Base-by-base conservation (phyloP, 176 grass and related monocot genomes). In the Oryza rufipogon region DNA sequence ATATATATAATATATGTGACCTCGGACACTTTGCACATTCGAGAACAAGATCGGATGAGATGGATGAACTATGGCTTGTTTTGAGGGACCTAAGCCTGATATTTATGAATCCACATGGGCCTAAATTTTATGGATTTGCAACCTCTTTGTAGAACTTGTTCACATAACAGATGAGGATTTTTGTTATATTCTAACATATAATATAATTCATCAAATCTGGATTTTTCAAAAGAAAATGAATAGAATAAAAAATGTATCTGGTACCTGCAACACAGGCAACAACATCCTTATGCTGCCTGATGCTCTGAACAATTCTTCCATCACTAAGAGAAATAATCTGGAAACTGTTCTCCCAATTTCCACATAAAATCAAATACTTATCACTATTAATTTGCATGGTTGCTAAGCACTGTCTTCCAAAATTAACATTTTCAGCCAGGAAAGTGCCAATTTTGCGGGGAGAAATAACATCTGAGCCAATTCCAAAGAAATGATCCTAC, bases 271-370 rank as follows among this genome's bases (percentile, higher is more conserved):
- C 87, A 90, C 93, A 95, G 81, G 87, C 93, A 64, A 98, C 96
- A 63, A 98, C 96, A 89, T 98, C 96, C 85, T 95, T 98, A 85
- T 98, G 96, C 45, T 95, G 96, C 42, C 93, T 79, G 69, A 98
- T 93, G 88, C 87, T 95, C 87, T 98, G 96, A 79, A 98, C 91
- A 83, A 95, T 98, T 90, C 79, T 95, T 63, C 93, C 96, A 88
- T 98, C 96, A 84, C 79, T 92, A 71, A 94, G 77, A 30, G 93
- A 98, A 82, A 98, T 94, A 38, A 98, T 85, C 81, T 98, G 96
- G 81, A 98, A 98, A 82, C 96, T 98, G 71, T 98, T 98, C 84
- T 98, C 96, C 96, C 96, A 98, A 82, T 98, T 98, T 41, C 96
- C 96, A 74, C 96, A 91, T 30, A 88, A 87, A 88, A 98, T 90